Conservation (phyloP, 2,329 filamentous ascomycete species). For the Pseudogymnoascus pannorum region DNA sequence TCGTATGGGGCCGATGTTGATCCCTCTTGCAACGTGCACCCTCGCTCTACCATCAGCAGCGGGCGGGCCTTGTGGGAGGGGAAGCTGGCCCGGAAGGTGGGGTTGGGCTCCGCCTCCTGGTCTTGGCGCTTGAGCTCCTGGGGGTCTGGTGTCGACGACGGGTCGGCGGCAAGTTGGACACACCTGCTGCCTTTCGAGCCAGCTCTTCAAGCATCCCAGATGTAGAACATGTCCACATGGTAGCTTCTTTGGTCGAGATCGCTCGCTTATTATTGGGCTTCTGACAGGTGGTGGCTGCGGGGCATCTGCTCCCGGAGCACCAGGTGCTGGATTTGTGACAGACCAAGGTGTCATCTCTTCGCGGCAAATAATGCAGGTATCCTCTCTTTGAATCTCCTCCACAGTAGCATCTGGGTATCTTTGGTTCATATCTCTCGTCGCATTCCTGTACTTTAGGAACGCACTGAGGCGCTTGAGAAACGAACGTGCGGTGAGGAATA, state of each 20-base stretch:
- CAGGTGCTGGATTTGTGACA: constrained; percentile 39
- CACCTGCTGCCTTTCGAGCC: constrained; percentile 94
- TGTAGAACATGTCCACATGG: constrained; percentile 95
- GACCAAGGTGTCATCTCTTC: constrained; percentile 87
- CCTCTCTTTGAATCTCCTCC: constrained; percentile 77
- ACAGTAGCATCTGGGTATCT: constrained; percentile 82
- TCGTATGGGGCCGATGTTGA: constrained; percentile 67
- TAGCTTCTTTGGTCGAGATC: constrained; percentile 85
- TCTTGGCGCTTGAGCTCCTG: constrained; percentile 27
- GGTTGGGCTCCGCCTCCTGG: constrained; percentile 19
- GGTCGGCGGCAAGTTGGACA: constrained; percentile 89
- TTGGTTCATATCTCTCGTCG: constrained; percentile 87
- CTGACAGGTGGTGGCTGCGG: constrained; percentile 28
- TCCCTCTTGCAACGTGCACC: constrained; percentile 44
- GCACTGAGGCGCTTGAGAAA: constrained; percentile 87
- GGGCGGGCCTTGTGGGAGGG: constrained; percentile 18
- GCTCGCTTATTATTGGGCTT: constrained; percentile 57
- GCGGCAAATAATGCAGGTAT: constrained; percentile 95
- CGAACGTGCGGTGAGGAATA: constrained; percentile 88
- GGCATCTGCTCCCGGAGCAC: constrained; percentile 27
- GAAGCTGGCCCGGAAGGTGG: constrained; percentile 22
- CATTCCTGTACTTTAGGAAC: constrained; percentile 81
- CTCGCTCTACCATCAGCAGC: constrained; percentile 32
- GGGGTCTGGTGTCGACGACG: constrained; percentile 49
- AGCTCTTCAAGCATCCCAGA: constrained; percentile 89